These are phyloP conservation scores for Phaeophleospora eucalypticola DNA, from an alignment of 2,329 filamentous ascomycete species.

Conservation along the genomic window DNA sequence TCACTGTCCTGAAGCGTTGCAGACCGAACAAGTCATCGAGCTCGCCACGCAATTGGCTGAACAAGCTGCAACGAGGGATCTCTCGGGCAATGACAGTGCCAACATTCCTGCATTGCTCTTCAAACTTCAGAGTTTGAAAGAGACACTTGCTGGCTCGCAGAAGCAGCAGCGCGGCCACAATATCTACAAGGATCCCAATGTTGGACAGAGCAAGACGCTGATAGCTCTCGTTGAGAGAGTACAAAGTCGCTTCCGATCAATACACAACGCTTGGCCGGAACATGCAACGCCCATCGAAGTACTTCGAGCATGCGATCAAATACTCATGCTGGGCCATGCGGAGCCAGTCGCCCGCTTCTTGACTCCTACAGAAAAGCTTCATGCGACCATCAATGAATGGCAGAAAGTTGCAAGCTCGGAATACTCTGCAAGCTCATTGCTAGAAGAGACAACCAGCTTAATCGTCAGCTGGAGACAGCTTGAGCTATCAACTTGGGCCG, in stretches of 20 bases:
- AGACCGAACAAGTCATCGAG: conserved; percentile 12
- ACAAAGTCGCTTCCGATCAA: conserved; percentile 66
- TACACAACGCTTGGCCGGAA: conserved; percentile 62
- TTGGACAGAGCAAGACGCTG: conserved; percentile 69
- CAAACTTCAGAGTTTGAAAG: not conserved
- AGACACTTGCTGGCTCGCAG: not conserved
- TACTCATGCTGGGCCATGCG: conserved; percentile 69
- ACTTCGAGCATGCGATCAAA: conserved; percentile 65
- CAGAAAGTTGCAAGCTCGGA: conserved; percentile 83
- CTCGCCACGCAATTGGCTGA: conserved; percentile 14
- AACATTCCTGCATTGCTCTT: not conserved
- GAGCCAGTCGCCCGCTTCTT: conserved; percentile 85
- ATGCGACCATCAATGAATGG: conserved; percentile 86
- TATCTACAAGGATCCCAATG: conserved; percentile 82
- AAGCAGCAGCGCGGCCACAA: conserved; percentile 45
- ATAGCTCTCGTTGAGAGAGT: conserved; percentile 66
- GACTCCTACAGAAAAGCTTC: conserved; percentile 80
- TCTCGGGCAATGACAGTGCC: not conserved
- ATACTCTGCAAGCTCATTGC: conserved; percentile 64
- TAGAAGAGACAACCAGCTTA: conserved; percentile 72
- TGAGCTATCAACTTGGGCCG: conserved; percentile 88
- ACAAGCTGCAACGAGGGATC: not conserved
- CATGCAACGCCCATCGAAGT: conserved; percentile 81
- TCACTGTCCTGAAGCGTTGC: conserved; percentile 1
- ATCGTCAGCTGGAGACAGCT: conserved; percentile 87